Evolutionary conservation across 2,329 filamentous ascomycete species (phyloP).

Genomic region (Lizonia empirigonia): DNA sequence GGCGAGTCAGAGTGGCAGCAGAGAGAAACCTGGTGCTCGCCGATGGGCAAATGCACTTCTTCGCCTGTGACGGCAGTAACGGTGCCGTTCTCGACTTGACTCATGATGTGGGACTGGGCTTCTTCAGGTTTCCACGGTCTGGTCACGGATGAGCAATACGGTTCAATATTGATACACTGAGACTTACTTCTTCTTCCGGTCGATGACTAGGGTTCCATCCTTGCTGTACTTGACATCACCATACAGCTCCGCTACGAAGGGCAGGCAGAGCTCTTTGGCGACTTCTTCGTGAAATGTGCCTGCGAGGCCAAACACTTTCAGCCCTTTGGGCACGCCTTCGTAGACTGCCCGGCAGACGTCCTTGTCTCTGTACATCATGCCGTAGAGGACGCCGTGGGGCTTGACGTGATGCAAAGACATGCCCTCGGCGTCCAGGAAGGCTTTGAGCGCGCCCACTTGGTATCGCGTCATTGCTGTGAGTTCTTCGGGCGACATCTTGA

Average conservation of each 20-base stretch:
- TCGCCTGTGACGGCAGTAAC: slow-evolving; percentile 52
- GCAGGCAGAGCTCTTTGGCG: slow-evolving; percentile 58
- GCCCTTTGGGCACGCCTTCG: slow-evolving; percentile 57
- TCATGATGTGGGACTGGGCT: slow-evolving; percentile 48
- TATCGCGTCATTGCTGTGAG: slow-evolving; percentile 64
- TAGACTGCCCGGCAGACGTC: slow-evolving; percentile 61
- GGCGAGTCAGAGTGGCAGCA: slow-evolving; percentile 55
- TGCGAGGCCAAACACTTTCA: slow-evolving; percentile 60
- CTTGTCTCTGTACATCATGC: slow-evolving; percentile 60
- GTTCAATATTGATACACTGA: not conserved
- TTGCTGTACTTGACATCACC: slow-evolving; percentile 62
- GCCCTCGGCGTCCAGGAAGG: slow-evolving; percentile 62
- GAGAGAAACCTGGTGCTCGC: slow-evolving; percentile 50
- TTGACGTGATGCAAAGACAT: slow-evolving; percentile 66
- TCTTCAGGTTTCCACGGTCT: slow-evolving; percentile 53
- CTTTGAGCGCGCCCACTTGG: slow-evolving; percentile 67
- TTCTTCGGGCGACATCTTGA: slow-evolving; percentile 63
- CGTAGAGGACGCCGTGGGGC: slow-evolving; percentile 65
- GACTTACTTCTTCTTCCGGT: slow-evolving; percentile 61
- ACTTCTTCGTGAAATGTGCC: slow-evolving; percentile 62
- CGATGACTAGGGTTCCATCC: slow-evolving; percentile 60
- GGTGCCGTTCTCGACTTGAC: slow-evolving; percentile 49
- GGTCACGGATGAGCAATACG: slow-evolving; percentile 1
- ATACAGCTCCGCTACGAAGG: slow-evolving; percentile 61
- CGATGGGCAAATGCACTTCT: slow-evolving; percentile 49